A percentile compares a stretch with the other conserved stretches of the same genome.
These are phyloP conservation scores for Penicillium egyptiacum DNA, from an alignment of 495 filamentous ascomycete genomes.

Conservation along the genomic window DNA sequence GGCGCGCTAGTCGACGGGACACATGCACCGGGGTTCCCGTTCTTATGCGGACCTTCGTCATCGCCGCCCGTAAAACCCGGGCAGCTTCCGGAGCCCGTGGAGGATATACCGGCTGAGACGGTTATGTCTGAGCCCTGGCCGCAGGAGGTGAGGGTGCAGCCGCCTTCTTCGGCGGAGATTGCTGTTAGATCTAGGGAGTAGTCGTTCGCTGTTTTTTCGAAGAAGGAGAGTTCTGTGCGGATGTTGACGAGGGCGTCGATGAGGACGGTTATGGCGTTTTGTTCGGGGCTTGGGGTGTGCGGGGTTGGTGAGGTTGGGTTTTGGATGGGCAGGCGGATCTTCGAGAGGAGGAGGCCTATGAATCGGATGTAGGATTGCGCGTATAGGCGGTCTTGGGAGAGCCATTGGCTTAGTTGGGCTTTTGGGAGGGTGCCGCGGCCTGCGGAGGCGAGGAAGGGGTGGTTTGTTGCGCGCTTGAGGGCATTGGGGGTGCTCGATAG, in stretches of 20 bases:
- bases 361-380: slow-evolving; percentile 71
- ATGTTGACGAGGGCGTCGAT: slow-evolving; percentile 66
- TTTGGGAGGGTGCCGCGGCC: slow-evolving; percentile 62
- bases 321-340: slow-evolving; percentile 55
- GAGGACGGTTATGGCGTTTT: slow-evolving; percentile 57
- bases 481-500: slow-evolving; percentile 29
- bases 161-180: slow-evolving; percentile 31
- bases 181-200: slow-evolving; percentile 59
- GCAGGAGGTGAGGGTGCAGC: slow-evolving; percentile 6
- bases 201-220: slow-evolving; percentile 61
- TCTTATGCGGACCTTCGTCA: not conserved
- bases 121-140: slow-evolving; percentile 16
- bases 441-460: slow-evolving; percentile 67
- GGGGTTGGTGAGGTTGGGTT: slow-evolving; percentile 26
- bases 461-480: slow-evolving; percentile 59
- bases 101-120: slow-evolving; percentile 23
- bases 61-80: slow-evolving; percentile 21
- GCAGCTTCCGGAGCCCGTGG: slow-evolving; percentile 21
- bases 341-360: slow-evolving; percentile 63
- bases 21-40: not conserved
- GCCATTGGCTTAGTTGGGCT: slow-evolving; percentile 61
- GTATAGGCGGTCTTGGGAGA: slow-evolving; percentile 75
- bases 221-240: slow-evolving; percentile 65
- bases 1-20: not conserved
- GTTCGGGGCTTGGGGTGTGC: slow-evolving; percentile 28